phyloP scores from a whole-genome alignment of 768 basidiomycete species.

The Terana coerulea region DNA sequence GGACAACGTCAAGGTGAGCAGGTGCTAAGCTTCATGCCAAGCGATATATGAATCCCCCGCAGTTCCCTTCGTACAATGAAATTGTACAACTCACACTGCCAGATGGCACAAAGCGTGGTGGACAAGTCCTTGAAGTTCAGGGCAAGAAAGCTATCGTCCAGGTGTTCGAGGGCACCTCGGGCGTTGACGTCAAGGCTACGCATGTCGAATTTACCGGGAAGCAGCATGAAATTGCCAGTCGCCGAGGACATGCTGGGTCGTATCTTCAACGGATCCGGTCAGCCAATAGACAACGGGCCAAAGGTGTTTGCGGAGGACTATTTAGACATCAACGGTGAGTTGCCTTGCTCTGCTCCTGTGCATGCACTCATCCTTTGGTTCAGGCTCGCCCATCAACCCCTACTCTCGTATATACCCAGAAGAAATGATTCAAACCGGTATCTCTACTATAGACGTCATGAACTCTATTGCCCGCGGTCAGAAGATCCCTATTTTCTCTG shows the following conservation, averaged over 20 bases:
- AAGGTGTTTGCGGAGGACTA: conserved; percentile 99
- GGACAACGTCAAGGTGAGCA: conserved; percentile 92
- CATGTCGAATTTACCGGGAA: conserved; percentile 98
- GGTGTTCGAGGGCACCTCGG: conserved; percentile 97
- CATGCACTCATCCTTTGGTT: conserved; percentile 13
- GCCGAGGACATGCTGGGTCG: conserved; percentile 99
- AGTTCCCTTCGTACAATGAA: conserved; percentile 99
- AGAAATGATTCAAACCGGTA: conserved; percentile 99
- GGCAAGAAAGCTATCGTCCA: conserved; percentile 99
- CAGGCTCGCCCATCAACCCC: conserved; percentile 97
- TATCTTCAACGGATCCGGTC: conserved; percentile 98
- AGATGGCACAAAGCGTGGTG: conserved; percentile 92
- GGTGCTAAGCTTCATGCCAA: neutral
- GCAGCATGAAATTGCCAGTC: conserved; percentile 98
- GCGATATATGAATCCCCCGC: conserved; percentile 9
- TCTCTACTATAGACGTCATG: conserved; percentile 97
- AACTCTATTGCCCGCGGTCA: conserved; percentile 99
- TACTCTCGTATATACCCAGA: conserved; percentile 99
- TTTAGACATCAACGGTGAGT: conserved; percentile 94
- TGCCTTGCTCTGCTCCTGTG: conserved; percentile 7
- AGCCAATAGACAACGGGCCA: conserved; percentile 97
- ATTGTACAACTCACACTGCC: conserved; percentile 94
- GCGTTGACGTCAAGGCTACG: conserved; percentile 95
- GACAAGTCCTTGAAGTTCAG: conserved; percentile 96
- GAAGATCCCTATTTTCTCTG: conserved; percentile 99